Evolutionary conservation across 1,139 yeast species (phyloP), one percentile per base, ranked within the genome.

Genomic region (Trichomonascaceae sp.): DNA sequence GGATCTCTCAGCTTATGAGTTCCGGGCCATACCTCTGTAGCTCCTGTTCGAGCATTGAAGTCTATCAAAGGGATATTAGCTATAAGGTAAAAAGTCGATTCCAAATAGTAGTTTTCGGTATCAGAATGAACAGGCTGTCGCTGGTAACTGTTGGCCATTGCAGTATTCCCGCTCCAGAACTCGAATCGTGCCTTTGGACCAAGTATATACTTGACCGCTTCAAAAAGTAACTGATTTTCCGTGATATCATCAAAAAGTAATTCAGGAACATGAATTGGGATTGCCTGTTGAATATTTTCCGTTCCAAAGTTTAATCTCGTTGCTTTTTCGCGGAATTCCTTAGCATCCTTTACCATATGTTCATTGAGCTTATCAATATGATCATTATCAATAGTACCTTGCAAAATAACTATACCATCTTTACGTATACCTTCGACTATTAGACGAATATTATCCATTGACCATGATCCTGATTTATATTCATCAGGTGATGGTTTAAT

Each of bases 101-200:
- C 44, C 22, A 54, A 38, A 24, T 50, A 47, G n/a, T 45, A 43
- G 8, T 51, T 45, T 20, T 49, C 19, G 32, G 49, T 49, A 27
- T 55, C 58, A 5, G 57, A 38, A 45, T 55, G 58, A 15, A 51
- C 55, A 19, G 47, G 58, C 48, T 51, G 57, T 17, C 49, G 20
- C 43, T 19, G 47, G 43, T 27, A 53, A 18, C 49, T 55, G 36
- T 53, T 50, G 15, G 63, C 58, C 48, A 60, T 22, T 1, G 63
- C 62, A 22, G 63, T 59, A 44, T 60, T 60, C 13, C 63, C 63
- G 48, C 60, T 57, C 44, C 55, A 48, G 43, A 60, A 60, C 50
- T 59, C 61, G 52, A 56, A 58, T 46, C 55, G 54, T 6, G 57
- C 49, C 5, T 50, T 48, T 2, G 63, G 63, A 2, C 63, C 63